Base-by-base conservation (phyloP, 208 protist genomes). In the Acanthamoeba triangularis region DNA sequence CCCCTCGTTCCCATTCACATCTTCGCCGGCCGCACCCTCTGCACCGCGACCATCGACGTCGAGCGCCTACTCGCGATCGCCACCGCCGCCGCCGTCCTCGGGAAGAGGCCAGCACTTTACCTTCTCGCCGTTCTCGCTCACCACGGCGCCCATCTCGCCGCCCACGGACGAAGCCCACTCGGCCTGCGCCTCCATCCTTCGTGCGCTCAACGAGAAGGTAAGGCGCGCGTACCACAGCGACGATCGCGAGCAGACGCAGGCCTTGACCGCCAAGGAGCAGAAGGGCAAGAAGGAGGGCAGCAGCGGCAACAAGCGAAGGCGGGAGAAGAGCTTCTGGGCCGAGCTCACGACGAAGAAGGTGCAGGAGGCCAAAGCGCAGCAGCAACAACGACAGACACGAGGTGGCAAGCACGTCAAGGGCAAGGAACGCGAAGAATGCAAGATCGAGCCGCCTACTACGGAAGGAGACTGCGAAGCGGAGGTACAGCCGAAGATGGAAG, bases 131-230 rank as follows among this genome's bases (percentile, higher is more conserved):
- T 82, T 82, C 74, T 82, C 74, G 3, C 74, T 82, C 44, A 52
- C 74, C 18, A 82, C 74, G 4, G 74, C 74, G 44, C 74, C 74
- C 8, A 44, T 82, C 41, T 82, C 74, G 74, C 74, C 74, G 25
- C 74, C 74, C 35, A 82, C 74, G 18, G 74, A 82, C 44, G 74
- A 28, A n/a, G 74, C 41, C 11, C 74, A 82, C 74, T 44, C 74
- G 74, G 74, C 74, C 44, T 82, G 74, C 44, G 74, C 74, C 74
- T 82, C 74, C 41, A 82, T 82, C 74, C 44, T 82, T 4, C 74
- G 74, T 49, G 74, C 74, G 11, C 74, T 82, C 33, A 82, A 82
- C 74, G 74, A 82, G 37, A 82, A 82, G 74, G 44, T 82, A 1
- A 44, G 23, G 33, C 74, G 25, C 4, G 11, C 41, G 7, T 82